phyloP scores from a whole-genome alignment of 768 basidiomycete genomes.

The Tulasnella sp. region DNA sequence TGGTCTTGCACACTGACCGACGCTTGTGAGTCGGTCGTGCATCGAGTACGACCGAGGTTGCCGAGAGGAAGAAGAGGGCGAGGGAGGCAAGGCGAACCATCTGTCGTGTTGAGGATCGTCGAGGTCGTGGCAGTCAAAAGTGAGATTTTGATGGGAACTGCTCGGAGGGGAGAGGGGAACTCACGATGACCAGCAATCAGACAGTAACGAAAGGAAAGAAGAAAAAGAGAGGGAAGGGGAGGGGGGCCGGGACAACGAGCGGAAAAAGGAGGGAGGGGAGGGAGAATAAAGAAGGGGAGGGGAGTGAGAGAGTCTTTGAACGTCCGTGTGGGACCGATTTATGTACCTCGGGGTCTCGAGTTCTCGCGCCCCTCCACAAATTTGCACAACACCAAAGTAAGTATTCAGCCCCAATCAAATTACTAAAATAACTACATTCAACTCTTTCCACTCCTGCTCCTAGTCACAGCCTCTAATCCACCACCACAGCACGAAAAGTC shows the following conservation, averaged over 20 bases:
- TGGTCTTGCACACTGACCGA: neutral
- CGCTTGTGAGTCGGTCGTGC: neutral
- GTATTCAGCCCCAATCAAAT: neutral
- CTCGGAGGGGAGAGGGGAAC: neutral
- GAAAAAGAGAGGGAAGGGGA: neutral
- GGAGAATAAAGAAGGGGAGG: neutral
- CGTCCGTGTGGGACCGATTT: neutral
- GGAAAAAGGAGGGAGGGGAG: neutral
- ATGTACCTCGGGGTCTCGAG: neutral
- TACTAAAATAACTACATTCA: neutral
- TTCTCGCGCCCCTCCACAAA: neutral
- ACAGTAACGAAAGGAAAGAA: neutral
- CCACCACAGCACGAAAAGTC: neutral
- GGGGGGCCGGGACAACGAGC: neutral
- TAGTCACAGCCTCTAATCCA: neutral
- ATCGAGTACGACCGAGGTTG: neutral
- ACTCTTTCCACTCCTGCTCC: neutral
- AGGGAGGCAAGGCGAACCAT: conserved; percentile 3
- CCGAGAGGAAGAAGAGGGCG: conserved; percentile 1
- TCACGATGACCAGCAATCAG: neutral
- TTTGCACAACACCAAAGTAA: neutral
- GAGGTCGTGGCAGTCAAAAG: neutral
- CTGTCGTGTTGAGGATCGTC: neutral
- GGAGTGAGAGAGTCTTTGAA: neutral
- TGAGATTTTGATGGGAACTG: neutral